Conservation (phyloP, 805 yeast genomes). For the Saturnispora besseyi region DNA sequence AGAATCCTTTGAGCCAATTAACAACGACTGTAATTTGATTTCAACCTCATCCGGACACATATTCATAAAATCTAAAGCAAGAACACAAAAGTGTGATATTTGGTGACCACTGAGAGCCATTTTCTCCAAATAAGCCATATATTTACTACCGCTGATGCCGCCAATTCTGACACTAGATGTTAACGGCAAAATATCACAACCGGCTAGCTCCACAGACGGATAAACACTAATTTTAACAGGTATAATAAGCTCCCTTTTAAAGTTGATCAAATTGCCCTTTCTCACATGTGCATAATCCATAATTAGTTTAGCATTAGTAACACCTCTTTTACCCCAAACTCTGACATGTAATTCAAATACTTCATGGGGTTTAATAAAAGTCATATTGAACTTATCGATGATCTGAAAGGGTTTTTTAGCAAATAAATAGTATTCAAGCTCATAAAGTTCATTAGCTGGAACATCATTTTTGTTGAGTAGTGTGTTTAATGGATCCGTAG, state of each 20-base stretch:
- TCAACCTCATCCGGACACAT: slow-evolving; percentile 55
- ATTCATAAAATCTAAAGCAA: slow-evolving; percentile 72
- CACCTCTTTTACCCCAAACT: slow-evolving; percentile 64
- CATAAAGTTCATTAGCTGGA: slow-evolving; percentile 59
- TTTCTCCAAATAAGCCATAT: slow-evolving; percentile 27
- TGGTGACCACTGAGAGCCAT: slow-evolving; percentile 27
- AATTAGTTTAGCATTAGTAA: slow-evolving; percentile 53
- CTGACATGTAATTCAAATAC: slow-evolving; percentile 43
- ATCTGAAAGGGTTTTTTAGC: slow-evolving; percentile 50
- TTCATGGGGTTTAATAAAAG: slow-evolving; percentile 31
- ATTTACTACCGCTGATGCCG: slow-evolving; percentile 16
- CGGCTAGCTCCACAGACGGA: slow-evolving; percentile 64
- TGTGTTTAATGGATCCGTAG: slow-evolving; percentile 53
- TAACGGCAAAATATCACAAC: slow-evolving; percentile 66
- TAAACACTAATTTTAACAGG: slow-evolving; percentile 65
- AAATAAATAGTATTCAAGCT: slow-evolving; percentile 60
- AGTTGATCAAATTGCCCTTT: slow-evolving; percentile 19
- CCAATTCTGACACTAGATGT: slow-evolving; percentile 26
- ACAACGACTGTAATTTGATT: slow-evolving; percentile 22
- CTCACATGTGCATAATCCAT: slow-evolving; percentile 52
- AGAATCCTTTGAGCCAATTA: slow-evolving; percentile 16
- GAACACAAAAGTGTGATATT: slow-evolving; percentile 47
- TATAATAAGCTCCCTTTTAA: slow-evolving; percentile 50
- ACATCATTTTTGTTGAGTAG: slow-evolving; percentile 38
- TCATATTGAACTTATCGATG: slow-evolving; percentile 36